Conservation (phyloP, 2,329 filamentous ascomycete species). For the Cladosporium velox region DNA sequence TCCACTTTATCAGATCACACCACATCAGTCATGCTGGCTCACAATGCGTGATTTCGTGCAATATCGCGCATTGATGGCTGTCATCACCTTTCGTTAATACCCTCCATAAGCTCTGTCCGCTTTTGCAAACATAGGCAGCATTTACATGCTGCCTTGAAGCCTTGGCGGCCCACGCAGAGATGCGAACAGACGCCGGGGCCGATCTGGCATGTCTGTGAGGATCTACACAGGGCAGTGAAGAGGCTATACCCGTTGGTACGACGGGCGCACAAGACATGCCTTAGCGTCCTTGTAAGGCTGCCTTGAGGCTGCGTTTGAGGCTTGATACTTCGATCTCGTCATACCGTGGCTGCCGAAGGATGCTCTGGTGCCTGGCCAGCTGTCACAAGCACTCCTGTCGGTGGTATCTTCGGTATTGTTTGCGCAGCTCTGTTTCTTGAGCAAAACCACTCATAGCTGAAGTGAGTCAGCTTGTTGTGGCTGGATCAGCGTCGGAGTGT, state of each 20-base stretch:
- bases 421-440: background rate
- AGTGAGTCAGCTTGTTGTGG: background rate
- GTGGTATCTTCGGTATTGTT: background rate
- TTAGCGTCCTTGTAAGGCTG: conserved; percentile 3
- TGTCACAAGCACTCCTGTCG: background rate
- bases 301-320: conserved; percentile 3
- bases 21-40: background rate
- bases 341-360: background rate
- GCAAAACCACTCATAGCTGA: background rate
- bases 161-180: background rate
- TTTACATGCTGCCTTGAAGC: background rate
- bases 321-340: conserved; percentile 8
- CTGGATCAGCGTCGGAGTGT: background rate
- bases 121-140: background rate
- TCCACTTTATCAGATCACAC: background rate
- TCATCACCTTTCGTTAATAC: background rate
- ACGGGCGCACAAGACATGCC: background rate
- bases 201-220: background rate
- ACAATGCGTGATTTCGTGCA: background rate
- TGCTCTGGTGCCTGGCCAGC: conserved; percentile 8
- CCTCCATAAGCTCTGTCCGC: background rate
- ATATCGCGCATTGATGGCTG: background rate
- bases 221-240: conserved; percentile 15
- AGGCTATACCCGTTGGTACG: conserved; percentile 15
- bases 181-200: background rate